Evolutionary conservation across 2,329 filamentous ascomycete species (phyloP), one percentile per base, ranked within the genome.

Genomic region (Fusarium illudens): DNA sequence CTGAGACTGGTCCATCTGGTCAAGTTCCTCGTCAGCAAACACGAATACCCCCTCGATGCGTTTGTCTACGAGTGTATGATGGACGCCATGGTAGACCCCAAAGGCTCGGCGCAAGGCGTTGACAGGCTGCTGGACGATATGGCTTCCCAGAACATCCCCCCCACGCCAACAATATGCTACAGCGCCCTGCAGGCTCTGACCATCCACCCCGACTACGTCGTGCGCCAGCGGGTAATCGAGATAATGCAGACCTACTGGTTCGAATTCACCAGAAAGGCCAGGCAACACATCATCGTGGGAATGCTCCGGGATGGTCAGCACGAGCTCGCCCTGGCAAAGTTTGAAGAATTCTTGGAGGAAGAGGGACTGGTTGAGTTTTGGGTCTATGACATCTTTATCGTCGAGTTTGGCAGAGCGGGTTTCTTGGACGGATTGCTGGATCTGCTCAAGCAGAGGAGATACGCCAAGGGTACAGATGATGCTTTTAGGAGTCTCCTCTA

Each of bases 141-240:
- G 89, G 83, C 84, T 42, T 76, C 79, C 2, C 81, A 84, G 39
- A 84, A 83, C 0, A 82, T 97, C 44, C 80, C 86, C 39, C 84
- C 88, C 8, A 92, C 93, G 68, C 84, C 85, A 1, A 83, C 84
- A 4, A 84, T 92, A 3, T 95, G 92, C 72, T 90, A 94, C 77
- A 87, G 87, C 64, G 87, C 90, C 3, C 80, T 97, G 19, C 65
- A 91, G 83, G 90, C 87, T 6, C 83, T 97, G 22, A 88, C 92
- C 0, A 87, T 96, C 9, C 96, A 98, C 76, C 93, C 95, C 0
- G 92, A 98, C 78, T 95, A 96, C 71, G 70, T 93, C 6, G 81
- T 96, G 22, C 89, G 94, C 33, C 86, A 87, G 55, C 84, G 90
- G 33, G 84, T 97, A 4, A 81, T 97, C 36, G 81, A 87, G 57